Evolutionary conservation across 2,329 filamentous ascomycete species (phyloP), one percentile per base, ranked within the genome.

Genomic region (Fusarium pseudoanthophilum): DNA sequence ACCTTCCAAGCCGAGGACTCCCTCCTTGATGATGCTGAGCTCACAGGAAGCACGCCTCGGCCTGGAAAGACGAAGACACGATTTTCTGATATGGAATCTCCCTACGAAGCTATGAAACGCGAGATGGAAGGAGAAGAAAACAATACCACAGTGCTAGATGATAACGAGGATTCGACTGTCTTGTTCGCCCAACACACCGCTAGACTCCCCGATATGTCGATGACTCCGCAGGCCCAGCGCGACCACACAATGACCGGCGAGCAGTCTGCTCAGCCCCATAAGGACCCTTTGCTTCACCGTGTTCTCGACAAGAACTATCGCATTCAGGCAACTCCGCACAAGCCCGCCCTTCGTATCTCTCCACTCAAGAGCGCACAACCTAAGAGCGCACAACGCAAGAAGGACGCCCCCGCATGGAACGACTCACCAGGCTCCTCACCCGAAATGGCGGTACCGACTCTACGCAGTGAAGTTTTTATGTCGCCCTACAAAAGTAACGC

Each of bases 231-330:
- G 56, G 81, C 91, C 84, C 80, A 90, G 8, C 70, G 74, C 7
- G 77, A 78, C 6, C 69, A 78, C 14, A 64, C 79, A 42, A 71
- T 73, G 37, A 80, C 73, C 59, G 69, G 79, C 69, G 79, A 86
- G 26, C 79, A 81, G 53, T 82, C 82, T 13, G 74, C 69, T 9
- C 80, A 81, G 58, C 77, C 78, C 28, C 77, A 85, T 77, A 89
- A 90, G 68, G 94, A 98, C 79, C 93, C 93, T 6, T 86, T 98
- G 14, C 88, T 99, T 45, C 95, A 98, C 81, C 93, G 93, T 66
- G 87, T 98, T n/a, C 89, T 97, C 10, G 95, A 98, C 85, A 98
- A 97, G 83, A 98, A 93, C 65, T 99, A 97, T 84, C 93, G 95
- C 37, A 88, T 99, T 30, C 94, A 97, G 82, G 94, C 95, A 11